phyloP scores from a whole-genome alignment of 768 basidiomycete species.

The Pleurotus salmoneostramineus region DNA sequence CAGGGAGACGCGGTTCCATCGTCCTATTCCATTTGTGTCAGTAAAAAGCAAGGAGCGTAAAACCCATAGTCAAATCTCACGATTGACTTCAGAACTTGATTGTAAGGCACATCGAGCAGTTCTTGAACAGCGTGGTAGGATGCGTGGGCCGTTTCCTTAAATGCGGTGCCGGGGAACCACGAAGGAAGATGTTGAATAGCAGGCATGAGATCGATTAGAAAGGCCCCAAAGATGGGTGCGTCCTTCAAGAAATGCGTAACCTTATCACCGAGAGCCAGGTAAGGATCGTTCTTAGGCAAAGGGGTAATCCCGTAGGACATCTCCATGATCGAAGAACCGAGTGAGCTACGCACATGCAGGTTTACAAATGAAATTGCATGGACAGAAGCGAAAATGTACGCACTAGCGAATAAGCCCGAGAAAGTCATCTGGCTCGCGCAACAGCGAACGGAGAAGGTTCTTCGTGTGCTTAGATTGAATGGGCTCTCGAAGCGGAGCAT shows the following conservation, averaged over 20 bases:
- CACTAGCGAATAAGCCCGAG: slow-evolving; percentile 47
- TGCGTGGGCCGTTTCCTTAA: neutral
- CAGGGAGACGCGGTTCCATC: neutral
- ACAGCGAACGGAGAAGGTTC: slow-evolving; percentile 37
- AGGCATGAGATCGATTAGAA: slow-evolving; percentile 49
- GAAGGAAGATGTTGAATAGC: slow-evolving; percentile 10
- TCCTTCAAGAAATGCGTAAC: slow-evolving; percentile 47
- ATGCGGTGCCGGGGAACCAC: neutral
- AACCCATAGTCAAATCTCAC: neutral
- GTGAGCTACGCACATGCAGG: neutral
- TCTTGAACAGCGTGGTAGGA: neutral
- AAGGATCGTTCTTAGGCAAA: slow-evolving; percentile 36
- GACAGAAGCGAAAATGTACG: neutral
- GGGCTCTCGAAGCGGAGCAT: slow-evolving; percentile 35
- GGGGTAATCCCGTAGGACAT: slow-evolving; percentile 47
- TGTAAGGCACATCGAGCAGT: neutral
- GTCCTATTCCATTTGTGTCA: neutral
- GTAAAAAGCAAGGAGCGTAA: neutral
- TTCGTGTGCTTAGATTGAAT: slow-evolving; percentile 41
- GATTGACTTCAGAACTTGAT: neutral
- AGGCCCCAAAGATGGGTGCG: slow-evolving; percentile 48
- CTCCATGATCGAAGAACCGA: neutral
- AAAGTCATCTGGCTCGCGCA: slow-evolving; percentile 37
- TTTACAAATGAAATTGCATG: neutral
- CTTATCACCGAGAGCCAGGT: slow-evolving; percentile 48